Conservation (phyloP, 371 early-diverging fungal species). For the Gilbertella persicaria region DNA sequence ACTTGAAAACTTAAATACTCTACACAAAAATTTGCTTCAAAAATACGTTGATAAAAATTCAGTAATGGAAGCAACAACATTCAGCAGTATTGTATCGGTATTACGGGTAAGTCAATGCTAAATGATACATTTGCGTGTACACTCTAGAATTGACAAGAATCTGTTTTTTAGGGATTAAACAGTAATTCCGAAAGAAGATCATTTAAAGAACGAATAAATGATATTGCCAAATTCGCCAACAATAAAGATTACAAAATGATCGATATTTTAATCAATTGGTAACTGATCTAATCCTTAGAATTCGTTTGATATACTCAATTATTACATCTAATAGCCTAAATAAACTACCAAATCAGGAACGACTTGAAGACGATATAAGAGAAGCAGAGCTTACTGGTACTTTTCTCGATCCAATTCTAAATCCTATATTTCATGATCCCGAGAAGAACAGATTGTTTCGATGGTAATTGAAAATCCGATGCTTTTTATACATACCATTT, state of each 20-base stretch:
- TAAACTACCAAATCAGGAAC: constrained; percentile 12
- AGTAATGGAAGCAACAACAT: constrained; percentile 5
- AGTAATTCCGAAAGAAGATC: constrained; percentile 10
- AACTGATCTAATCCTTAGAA: constrained; percentile 16
- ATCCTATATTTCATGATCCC: constrained; percentile 15
- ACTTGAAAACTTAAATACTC: constrained; percentile 9
- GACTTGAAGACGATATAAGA: constrained; percentile 14
- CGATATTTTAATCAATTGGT: constrained; percentile 19
- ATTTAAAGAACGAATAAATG: constrained; percentile 12
- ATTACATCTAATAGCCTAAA: constrained; percentile 19
- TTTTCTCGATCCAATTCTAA: constrained; percentile 16
- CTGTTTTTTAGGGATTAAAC: constrained; percentile 15
- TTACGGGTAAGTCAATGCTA: constrained; percentile 13
- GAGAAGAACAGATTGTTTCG: constrained; percentile 12
- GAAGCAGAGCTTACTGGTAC: constrained; percentile 18
- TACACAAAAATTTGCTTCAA: constrained; percentile 7
- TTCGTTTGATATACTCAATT: constrained; percentile 14
- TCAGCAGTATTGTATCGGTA: constrained; percentile 4
- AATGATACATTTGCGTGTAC: constrained; percentile 10
- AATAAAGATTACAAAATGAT: constrained; percentile 9
- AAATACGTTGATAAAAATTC: constrained; percentile 3
- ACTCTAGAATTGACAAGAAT: constrained; percentile 9
- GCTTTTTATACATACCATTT: constrained; percentile 17
- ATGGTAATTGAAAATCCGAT: constrained; percentile 11
- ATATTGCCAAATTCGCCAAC: constrained; percentile 13